phyloP scores from a whole-genome alignment of 176 grass and related monocot species.

The Aegilops umbellulata region DNA sequence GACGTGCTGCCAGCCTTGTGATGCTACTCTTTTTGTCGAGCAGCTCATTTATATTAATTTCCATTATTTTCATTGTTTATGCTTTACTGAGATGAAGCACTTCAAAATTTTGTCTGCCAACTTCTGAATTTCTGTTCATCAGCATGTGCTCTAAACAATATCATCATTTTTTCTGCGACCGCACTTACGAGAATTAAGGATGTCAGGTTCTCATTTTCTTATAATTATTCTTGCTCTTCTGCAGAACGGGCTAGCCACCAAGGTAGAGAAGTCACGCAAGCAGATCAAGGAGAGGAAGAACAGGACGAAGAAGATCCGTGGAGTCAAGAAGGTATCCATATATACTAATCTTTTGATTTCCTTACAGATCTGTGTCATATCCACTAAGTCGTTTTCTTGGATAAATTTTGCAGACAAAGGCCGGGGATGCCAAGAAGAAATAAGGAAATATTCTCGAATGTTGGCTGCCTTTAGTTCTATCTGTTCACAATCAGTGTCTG shows the following conservation, averaged over 20 bases:
- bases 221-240: not conserved
- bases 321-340: constrained; percentile 83
- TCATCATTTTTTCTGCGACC: not conserved
- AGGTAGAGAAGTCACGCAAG: constrained; percentile 93
- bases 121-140: not conserved
- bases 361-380: not conserved
- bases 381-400: not conserved
- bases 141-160: not conserved
- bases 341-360: not conserved
- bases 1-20: not conserved
- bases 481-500: constrained; percentile 24
- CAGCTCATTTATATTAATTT: too few relatives aligned
- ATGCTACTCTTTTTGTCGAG: not conserved
- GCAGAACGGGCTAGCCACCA: constrained; percentile 93
- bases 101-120: not conserved
- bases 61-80: too few relatives aligned
- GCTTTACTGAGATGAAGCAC: too few relatives aligned
- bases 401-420: constrained; percentile 67
- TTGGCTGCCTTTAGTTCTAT: not conserved
- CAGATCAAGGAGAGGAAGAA: constrained; percentile 99
- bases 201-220: not conserved
- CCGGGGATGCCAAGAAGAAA: constrained; percentile 88
- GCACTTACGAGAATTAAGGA: not conserved
- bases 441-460: constrained; percentile 21
- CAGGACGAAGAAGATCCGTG: constrained; percentile 87